Percentiles rank a stretch among this genome's conserved stretches.
phyloP scores from a whole-genome alignment of 2,329 filamentous ascomycete species.

The Lachnellula subtilissima region DNA sequence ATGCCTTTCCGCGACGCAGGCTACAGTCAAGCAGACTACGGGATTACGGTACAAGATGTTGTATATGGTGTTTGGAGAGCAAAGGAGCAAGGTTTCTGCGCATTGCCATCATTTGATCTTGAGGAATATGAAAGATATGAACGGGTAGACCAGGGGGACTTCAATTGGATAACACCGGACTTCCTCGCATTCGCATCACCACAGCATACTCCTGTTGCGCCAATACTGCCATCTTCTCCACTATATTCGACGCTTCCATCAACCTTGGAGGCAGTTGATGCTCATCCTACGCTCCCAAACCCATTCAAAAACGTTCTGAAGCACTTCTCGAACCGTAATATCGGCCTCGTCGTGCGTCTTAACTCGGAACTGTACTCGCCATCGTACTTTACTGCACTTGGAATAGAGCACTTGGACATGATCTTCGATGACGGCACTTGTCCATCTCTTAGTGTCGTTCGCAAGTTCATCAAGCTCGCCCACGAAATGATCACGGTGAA shows the following conservation, averaged over 20 bases:
- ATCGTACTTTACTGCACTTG: conserved; percentile 92
- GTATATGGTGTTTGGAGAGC: conserved; percentile 99
- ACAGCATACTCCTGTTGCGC: conserved; percentile 71
- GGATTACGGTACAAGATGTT: conserved; percentile 91
- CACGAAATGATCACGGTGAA: conserved; percentile 90
- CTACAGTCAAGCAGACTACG: conserved; percentile 97
- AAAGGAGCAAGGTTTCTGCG: conserved; percentile 90
- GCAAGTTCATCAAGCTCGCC: conserved; percentile 89
- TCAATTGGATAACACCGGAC: conserved; percentile 97
- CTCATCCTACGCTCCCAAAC: conserved; percentile 65
- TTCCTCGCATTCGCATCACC: conserved; percentile 97
- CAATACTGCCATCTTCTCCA: conserved; percentile 68
- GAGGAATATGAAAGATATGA: conserved; percentile 97
- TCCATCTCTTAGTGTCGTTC: conserved; percentile 80
- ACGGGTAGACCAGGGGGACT: conserved; percentile 95
- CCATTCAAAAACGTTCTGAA: conserved; percentile 94
- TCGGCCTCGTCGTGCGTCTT: conserved; percentile 88
- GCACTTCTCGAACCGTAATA: conserved; percentile 82
- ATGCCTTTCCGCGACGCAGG: conserved; percentile 99
- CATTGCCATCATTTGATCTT: conserved; percentile 87
- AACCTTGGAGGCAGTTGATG: conserved; percentile 67
- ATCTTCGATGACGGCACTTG: conserved; percentile 99
- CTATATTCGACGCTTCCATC: conserved; percentile 70
- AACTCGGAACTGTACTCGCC: conserved; percentile 96
- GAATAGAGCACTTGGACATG: conserved; percentile 97